Evolutionary conservation across 192 early-diverging fungal genomes (phyloP).

Genomic region (Haplosporangium gracile): DNA sequence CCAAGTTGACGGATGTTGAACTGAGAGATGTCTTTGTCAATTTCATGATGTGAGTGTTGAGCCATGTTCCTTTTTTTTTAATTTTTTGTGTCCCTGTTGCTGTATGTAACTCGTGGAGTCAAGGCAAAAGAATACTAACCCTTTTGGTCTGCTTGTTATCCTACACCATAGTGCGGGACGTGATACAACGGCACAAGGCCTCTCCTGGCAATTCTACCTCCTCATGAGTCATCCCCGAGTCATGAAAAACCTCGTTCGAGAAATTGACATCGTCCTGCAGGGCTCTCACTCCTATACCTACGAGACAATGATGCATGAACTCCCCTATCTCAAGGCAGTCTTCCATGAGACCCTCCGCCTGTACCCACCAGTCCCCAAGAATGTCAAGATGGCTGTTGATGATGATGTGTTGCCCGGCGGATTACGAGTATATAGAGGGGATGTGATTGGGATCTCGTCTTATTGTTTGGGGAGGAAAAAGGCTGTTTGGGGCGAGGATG

Average conservation of each 20-base stretch:
- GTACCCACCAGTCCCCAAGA: constrained; percentile 69
- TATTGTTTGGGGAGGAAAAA: constrained; percentile 36
- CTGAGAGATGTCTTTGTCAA: constrained; percentile 60
- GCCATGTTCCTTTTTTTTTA: neutral
- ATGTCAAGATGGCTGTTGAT: constrained; percentile 55
- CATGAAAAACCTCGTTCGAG: constrained; percentile 39
- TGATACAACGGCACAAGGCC: constrained; percentile 52
- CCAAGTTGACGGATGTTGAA: constrained; percentile 50
- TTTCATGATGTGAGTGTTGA: constrained; percentile 46
- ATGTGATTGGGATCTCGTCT: constrained; percentile 54
- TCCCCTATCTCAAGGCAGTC: constrained; percentile 65
- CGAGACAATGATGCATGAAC: constrained; percentile 50
- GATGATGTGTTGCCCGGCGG: constrained; percentile 63
- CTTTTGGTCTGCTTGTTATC: neutral
- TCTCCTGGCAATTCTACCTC: constrained; percentile 47
- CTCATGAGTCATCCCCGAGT: constrained; percentile 49
- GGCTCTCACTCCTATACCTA: constrained; percentile 13
- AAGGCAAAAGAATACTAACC: neutral
- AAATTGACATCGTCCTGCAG: constrained; percentile 34
- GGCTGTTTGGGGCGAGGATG: constrained; percentile 61
- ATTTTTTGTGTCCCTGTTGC: neutral
- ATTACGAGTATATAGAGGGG: constrained; percentile 62
- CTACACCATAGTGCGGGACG: constrained; percentile 45
- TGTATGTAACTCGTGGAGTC: neutral
- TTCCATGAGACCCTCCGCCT: constrained; percentile 67